Evolutionary conservation across 1,284 basidiomycete species (phyloP), one percentile per base, ranked within the genome.

Genomic region (Cryptococcus wingfieldii): DNA sequence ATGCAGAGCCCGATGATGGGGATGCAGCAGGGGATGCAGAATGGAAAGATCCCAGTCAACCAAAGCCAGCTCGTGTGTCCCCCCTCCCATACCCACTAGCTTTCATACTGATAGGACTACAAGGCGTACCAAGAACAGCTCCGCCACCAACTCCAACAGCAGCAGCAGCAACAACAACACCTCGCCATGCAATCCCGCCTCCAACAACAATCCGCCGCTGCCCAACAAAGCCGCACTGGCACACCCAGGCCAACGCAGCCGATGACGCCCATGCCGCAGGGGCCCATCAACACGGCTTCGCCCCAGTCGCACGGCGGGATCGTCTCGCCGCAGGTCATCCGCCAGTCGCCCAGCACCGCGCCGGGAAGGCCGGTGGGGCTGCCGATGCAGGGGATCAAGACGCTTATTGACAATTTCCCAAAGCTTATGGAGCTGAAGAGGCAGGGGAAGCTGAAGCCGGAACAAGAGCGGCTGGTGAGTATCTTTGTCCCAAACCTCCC

Each of bases 381-480:
- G 28, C 37, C 27, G 19, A 38, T 53, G 41, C 53, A 50, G 14
- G 47, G 54, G 7, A 51, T 60, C 28, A 62, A 66, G 50, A 59
- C 58, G 13, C 46, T 70, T 23, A 55, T 66, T 2, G 67, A 71
- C 13, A 70, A 66, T 42, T 65, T 74, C 39, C 67, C 70, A 1
- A 65, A 68, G 53, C 55, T 74, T 56, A 56, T 63, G 38, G 60
- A 68, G 51, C 43, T 67, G 56, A 67, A 70, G 54, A 52, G 63
- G 28, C 51, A 61, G 12, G 69, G 68, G 4, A 55, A 64, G 47
- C 51, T 74, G 25, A 54, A 50, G 8, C 56, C 64, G 2, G 64
- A 68, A 38, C 67, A 70, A 50, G 68, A 67, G 47, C 63, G 61
- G 25, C 49, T 68, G 56, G 71, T 74, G 37, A 58, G 70, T 65